Percentiles rank a stretch among this genome's conserved stretches.
phyloP scores from a whole-genome alignment of 1,139 yeast species.

The Yamadazyma sp. region DNA sequence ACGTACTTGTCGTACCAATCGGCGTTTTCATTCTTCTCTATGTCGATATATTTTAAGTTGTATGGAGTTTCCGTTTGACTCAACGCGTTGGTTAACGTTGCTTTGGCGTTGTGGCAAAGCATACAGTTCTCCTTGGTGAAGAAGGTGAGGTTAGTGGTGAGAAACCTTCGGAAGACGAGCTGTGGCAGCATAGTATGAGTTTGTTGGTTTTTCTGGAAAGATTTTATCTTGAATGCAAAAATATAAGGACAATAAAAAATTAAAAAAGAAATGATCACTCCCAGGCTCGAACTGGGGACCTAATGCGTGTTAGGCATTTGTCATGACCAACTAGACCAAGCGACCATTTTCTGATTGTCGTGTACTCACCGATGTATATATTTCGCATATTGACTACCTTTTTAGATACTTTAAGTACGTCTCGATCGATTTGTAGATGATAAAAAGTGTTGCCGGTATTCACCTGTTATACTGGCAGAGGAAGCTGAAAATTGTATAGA shows the following conservation, averaged over 20 bases:
- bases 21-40: slow-evolving; percentile 63
- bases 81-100: slow-evolving; percentile 46
- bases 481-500: no score
- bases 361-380: no score
- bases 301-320: slow-evolving; percentile 99
- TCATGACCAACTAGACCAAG: slow-evolving; percentile 99
- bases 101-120: slow-evolving; percentile 72
- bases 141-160: slow-evolving; percentile 4
- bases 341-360: slow-evolving; percentile 7
- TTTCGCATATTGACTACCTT: no score
- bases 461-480: no score
- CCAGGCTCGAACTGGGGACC: slow-evolving; percentile 99
- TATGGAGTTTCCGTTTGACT: slow-evolving; percentile 25
- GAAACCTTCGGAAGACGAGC: background rate
- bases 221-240: no score
- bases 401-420: no score
- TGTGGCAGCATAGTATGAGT: no score
- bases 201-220: no score
- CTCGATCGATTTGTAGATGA: no score
- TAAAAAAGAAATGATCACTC: slow-evolving; percentile 68
- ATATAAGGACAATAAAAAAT: no score
- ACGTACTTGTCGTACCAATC: slow-evolving; percentile 82
- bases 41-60: slow-evolving; percentile 56
- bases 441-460: no score
- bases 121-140: slow-evolving; percentile 82